phyloP scores from a whole-genome alignment of 2,329 filamentous ascomycete species.

The Thermothelomyces thermophilus region DNA sequence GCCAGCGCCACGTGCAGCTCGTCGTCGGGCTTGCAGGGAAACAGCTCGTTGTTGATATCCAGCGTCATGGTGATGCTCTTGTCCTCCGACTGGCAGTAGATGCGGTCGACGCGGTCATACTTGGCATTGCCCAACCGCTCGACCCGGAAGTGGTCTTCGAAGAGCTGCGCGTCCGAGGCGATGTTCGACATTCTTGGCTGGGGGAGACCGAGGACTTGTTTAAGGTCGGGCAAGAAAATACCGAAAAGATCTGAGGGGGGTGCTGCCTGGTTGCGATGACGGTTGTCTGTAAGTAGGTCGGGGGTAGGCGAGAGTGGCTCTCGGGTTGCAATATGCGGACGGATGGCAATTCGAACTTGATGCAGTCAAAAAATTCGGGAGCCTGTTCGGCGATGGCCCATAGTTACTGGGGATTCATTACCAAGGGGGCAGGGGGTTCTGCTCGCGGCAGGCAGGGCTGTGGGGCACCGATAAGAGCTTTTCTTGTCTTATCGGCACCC shows the following conservation, averaged over 20 bases:
- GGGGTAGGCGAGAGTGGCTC: neutral
- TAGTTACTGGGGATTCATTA: neutral
- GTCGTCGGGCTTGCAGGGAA: constrained; percentile 68
- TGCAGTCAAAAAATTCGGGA: constrained; percentile 15
- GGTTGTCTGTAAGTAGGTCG: neutral
- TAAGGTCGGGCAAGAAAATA: too few species aligned
- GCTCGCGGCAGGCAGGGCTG: constrained; percentile 2
- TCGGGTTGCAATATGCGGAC: neutral
- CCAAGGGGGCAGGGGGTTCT: neutral
- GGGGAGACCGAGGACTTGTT: neutral
- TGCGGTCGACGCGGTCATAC: constrained; percentile 90
- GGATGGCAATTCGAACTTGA: neutral
- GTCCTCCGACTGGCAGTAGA: constrained; percentile 65
- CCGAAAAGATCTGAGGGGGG: neutral
- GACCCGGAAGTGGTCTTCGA: constrained; percentile 85
- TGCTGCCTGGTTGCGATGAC: neutral
- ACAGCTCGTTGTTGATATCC: constrained; percentile 92
- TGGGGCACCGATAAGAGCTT: constrained; percentile 8
- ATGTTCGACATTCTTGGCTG: constrained; percentile 38
- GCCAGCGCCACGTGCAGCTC: constrained; percentile 75
- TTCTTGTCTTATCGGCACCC: constrained; percentile 15
- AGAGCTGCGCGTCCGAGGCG: constrained; percentile 83
- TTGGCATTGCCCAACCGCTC: constrained; percentile 74
- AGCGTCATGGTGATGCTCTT: constrained; percentile 58
- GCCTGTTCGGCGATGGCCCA: constrained; percentile 1